Evolutionary conservation across 2,329 filamentous ascomycete genomes (phyloP).

Genomic region (Aspergillus bombycis): DNA sequence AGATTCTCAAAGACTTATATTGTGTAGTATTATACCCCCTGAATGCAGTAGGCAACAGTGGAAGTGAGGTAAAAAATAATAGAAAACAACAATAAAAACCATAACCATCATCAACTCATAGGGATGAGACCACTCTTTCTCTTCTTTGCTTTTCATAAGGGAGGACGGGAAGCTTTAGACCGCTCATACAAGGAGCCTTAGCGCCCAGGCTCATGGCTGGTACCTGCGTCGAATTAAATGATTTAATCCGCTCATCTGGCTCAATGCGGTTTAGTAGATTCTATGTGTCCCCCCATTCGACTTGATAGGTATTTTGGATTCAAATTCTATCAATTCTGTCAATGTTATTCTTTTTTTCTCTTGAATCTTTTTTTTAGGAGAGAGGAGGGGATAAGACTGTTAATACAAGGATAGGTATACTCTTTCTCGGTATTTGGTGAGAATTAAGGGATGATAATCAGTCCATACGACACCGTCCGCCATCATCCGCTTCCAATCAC

Average conservation of each 20-base stretch:
- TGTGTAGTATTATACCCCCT: too few relatives aligned
- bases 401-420: too few relatives aligned
- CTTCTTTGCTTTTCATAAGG: neutral
- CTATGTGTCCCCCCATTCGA: neutral
- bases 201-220: conserved; percentile 4
- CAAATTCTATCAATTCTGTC: too few relatives aligned
- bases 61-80: neutral
- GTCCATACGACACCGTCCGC: neutral
- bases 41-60: neutral
- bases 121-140: neutral
- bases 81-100: neutral
- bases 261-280: neutral
- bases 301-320: neutral
- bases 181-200: neutral
- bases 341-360: neutral
- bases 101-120: neutral
- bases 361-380: too few relatives aligned
- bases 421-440: too few relatives aligned
- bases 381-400: too few relatives aligned
- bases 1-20: neutral
- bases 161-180: neutral
- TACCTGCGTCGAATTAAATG: conserved; percentile 13
- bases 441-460: neutral
- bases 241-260: neutral
- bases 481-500: neutral